These are phyloP conservation scores for Suhomyces emberorum DNA, from an alignment of 805 yeast species.

Conservation along the genomic window DNA sequence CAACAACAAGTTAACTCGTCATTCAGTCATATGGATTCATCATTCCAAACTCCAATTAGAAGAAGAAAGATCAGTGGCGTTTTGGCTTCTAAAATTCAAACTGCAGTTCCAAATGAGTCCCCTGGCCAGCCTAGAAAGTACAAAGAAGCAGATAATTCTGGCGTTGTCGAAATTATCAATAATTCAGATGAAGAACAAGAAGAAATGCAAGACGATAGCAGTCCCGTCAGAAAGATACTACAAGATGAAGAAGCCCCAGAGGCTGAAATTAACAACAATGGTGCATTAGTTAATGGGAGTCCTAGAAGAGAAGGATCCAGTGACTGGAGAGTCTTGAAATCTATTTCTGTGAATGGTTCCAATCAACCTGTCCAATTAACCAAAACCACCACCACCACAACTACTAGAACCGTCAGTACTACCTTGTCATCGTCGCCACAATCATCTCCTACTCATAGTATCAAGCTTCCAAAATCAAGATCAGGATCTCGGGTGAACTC, in stretches of 20 bases:
- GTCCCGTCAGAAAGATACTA: slow-evolving; percentile 9
- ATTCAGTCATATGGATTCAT: slow-evolving; percentile 35
- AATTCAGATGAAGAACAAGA: slow-evolving; percentile 44
- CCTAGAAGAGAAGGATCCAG: slow-evolving; percentile 23
- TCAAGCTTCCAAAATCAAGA: slow-evolving; percentile 25
- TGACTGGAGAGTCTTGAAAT: slow-evolving; percentile 40
- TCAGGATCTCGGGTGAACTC: slow-evolving; percentile 20
- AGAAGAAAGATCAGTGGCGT: slow-evolving; percentile 65
- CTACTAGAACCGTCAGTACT: slow-evolving; percentile 48
- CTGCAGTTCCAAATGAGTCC: slow-evolving; percentile 85
- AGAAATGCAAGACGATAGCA: slow-evolving; percentile 20
- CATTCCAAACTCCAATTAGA: slow-evolving; percentile 73
- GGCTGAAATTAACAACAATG: slow-evolving; percentile 11
- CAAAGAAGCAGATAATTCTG: slow-evolving; percentile 27
- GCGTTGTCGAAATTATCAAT: slow-evolving; percentile 38
- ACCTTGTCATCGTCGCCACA: slow-evolving; percentile 34
- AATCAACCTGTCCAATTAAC: slow-evolving; percentile 36
- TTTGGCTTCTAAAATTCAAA: slow-evolving; percentile 61
- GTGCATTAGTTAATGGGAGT: slow-evolving; percentile 13
- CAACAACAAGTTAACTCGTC: slow-evolving; percentile 30
- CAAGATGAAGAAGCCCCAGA: slow-evolving; percentile 11
- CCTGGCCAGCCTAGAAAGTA: slow-evolving; percentile 96
- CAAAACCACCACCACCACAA: slow-evolving; percentile 45
- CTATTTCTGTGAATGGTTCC: slow-evolving; percentile 30
- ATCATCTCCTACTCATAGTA: slow-evolving; percentile 21